These are phyloP conservation scores for Hamigera avellanea DNA, from an alignment of 495 filamentous ascomycete genomes.

Conservation along the genomic window DNA sequence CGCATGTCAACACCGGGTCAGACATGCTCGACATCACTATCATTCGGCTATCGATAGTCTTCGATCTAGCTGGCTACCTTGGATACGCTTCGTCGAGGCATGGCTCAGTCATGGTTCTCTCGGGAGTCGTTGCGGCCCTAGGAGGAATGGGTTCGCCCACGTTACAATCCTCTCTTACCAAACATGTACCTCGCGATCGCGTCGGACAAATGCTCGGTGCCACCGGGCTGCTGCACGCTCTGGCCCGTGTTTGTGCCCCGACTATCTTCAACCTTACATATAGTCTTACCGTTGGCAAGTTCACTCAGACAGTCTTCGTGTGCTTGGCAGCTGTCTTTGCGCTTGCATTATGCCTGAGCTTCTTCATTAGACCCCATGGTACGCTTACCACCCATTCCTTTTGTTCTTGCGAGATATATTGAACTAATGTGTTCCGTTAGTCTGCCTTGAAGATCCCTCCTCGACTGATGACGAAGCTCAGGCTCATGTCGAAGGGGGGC, in stretches of 20 bases:
- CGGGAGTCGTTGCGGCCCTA: constrained; percentile 58
- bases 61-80: constrained; percentile 65
- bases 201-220: constrained; percentile 82
- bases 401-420: neutral
- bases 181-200: constrained; percentile 73
- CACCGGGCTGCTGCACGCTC: constrained; percentile 70
- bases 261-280: constrained; percentile 79
- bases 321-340: constrained; percentile 56
- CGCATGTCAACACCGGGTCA: constrained; percentile 52
- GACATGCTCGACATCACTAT: constrained; percentile 66
- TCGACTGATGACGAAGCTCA: constrained; percentile 6
- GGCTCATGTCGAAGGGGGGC: constrained; percentile 4
- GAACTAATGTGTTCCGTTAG: constrained; percentile 4
- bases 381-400: constrained; percentile 18
- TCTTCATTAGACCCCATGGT: constrained; percentile 65
- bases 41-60: constrained; percentile 63
- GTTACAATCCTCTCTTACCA: constrained; percentile 71
- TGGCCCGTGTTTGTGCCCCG: constrained; percentile 69
- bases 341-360: constrained; percentile 50
- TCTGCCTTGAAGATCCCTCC: constrained; percentile 8
- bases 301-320: constrained; percentile 74
- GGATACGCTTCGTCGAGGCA: constrained; percentile 57
- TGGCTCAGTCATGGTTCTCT: constrained; percentile 45
- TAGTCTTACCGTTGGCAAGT: constrained; percentile 62
- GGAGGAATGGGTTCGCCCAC: constrained; percentile 80